phyloP scores from a whole-genome alignment of 306 rosid genomes.

The Luffa aegyptiaca region DNA sequence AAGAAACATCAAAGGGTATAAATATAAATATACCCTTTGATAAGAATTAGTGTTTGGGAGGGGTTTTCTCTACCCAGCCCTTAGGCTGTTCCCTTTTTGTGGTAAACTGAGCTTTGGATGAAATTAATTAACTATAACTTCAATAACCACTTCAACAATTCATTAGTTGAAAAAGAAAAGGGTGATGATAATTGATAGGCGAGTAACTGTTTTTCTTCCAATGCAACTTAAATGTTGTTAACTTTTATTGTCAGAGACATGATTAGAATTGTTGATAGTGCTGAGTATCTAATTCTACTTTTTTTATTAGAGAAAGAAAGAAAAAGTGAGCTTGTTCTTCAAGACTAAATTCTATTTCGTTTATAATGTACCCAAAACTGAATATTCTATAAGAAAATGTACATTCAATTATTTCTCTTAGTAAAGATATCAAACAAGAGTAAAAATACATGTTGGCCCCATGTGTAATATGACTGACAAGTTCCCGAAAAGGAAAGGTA shows the following conservation, averaged over 20 bases:
- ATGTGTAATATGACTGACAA: neutral
- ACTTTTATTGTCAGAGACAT: neutral
- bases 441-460: neutral
- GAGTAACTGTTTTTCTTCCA: neutral
- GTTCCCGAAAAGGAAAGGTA: neutral
- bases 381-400: neutral
- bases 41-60: no score
- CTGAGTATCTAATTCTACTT: neutral
- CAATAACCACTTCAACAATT: neutral
- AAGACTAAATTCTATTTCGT: neutral
- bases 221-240: neutral
- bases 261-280: neutral
- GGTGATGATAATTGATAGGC: neutral
- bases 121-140: neutral
- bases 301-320: neutral
- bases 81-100: no score
- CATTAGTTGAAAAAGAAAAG: neutral
- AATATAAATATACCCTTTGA: no score
- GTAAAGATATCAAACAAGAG: neutral
- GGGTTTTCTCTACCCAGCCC: no score
- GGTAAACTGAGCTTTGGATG: neutral
- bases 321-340: neutral
- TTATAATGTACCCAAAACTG: neutral
- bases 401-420: neutral
- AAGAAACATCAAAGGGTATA: no score